Percentiles rank a stretch among this genome's conserved stretches.
Conservation (phyloP, 129 eudicot genomes). For the Heracleum sosnowskyi region DNA sequence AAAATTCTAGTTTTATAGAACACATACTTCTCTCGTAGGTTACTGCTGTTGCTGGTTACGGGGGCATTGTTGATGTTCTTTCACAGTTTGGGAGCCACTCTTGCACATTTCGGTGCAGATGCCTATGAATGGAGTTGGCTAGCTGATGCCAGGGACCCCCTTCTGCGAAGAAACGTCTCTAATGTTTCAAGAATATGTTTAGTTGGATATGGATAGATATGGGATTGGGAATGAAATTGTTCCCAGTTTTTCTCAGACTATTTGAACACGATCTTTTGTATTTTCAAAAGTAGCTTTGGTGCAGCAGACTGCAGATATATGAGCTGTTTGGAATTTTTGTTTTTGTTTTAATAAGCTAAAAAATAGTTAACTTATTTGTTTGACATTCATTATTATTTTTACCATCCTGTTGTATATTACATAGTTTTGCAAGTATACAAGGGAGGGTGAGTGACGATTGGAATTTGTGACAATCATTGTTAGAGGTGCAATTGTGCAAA, state of each 20-base stretch:
- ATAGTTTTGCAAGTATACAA: too few relatives aligned
- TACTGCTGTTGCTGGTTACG: slow-evolving; percentile 77
- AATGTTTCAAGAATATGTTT: not conserved
- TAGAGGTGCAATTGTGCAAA: too few relatives aligned
- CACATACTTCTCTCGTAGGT: slow-evolving; percentile 33
- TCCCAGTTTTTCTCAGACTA: not conserved
- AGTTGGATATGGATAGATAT: not conserved
- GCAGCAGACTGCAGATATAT: not conserved
- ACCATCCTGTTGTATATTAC: too few relatives aligned
- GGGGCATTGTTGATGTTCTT: slow-evolving; percentile 76
- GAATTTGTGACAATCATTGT: too few relatives aligned
- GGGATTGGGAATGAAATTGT: not conserved
- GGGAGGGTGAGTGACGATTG: too few relatives aligned
- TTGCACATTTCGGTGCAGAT: slow-evolving; percentile 59
- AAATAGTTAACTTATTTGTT: too few relatives aligned
- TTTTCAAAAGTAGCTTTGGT: not conserved
- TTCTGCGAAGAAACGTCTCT: not conserved
- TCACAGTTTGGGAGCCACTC: slow-evolving; percentile 90
- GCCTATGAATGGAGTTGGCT: slow-evolving; percentile 5
- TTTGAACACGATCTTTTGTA: too few relatives aligned
- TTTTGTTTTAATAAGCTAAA: too few relatives aligned
- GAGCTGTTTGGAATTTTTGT: too few relatives aligned
- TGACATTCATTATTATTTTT: too few relatives aligned
- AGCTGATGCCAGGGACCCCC: not conserved
- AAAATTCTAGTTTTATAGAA: not conserved